phyloP scores from a whole-genome alignment of 768 basidiomycete species.

The Panaeolus papilionaceus region DNA sequence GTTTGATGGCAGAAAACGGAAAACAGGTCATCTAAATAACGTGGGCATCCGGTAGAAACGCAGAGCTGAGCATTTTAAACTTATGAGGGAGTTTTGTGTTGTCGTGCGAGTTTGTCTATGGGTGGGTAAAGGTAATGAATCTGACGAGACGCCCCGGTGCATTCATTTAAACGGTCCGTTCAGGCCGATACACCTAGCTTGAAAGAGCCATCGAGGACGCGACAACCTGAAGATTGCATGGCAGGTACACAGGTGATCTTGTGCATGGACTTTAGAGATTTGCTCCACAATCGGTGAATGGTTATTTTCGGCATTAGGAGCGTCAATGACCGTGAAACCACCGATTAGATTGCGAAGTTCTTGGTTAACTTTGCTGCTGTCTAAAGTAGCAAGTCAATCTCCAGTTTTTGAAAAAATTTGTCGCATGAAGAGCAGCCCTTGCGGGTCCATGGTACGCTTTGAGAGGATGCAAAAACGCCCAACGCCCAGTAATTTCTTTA shows the following conservation, averaged over 20 bases:
- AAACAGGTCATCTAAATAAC: neutral
- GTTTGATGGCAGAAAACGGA: neutral
- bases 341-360: neutral
- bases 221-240: too few species aligned
- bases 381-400: neutral
- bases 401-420: neutral
- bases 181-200: neutral
- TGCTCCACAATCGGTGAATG: neutral
- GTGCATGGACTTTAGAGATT: neutral
- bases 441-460: neutral
- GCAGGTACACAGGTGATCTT: too few species aligned
- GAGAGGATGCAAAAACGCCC: neutral
- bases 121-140: neutral
- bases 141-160: neutral
- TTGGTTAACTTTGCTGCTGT: neutral
- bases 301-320: neutral
- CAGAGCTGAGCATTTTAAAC: neutral
- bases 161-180: neutral
- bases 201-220: too few species aligned
- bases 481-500: slow-evolving; percentile 13
- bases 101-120: neutral
- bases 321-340: neutral
- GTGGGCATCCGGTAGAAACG: neutral
- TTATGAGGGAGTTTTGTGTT: neutral
- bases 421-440: slow-evolving; percentile 1